Percentiles rank a stretch among this genome's conserved stretches.
phyloP scores from a whole-genome alignment of 1,284 basidiomycete species.

The Trametes pubescens region DNA sequence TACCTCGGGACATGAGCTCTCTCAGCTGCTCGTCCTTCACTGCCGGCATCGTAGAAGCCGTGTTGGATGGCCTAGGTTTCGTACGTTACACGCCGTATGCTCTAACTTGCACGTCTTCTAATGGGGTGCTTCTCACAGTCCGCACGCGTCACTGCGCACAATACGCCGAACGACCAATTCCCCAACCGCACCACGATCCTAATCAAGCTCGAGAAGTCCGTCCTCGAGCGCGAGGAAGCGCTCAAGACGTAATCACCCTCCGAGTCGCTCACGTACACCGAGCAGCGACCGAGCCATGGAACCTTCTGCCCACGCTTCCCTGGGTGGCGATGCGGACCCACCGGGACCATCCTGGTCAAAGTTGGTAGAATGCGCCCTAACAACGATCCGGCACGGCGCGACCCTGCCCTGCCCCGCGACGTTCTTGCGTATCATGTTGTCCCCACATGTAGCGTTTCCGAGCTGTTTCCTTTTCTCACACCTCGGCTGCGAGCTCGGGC shows the following conservation, averaged over 20 bases:
- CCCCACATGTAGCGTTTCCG: not conserved
- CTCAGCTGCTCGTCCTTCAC: slow-evolving; percentile 97
- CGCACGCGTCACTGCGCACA: slow-evolving; percentile 95
- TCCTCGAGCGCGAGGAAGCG: slow-evolving; percentile 88
- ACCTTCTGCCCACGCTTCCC: not conserved
- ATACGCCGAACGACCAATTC: slow-evolving; percentile 83
- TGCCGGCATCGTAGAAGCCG: slow-evolving; percentile 97
- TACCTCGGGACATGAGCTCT: slow-evolving; percentile 94
- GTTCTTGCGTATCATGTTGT: not conserved
- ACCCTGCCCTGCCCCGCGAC: too few species aligned
- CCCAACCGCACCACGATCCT: slow-evolving; percentile 91
- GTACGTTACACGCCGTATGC: slow-evolving; percentile 60
- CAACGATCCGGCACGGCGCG: not conserved
- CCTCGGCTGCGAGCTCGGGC: not conserved
- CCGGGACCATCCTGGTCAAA: not conserved
- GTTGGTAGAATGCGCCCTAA: not conserved
- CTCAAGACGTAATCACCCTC: slow-evolving; percentile 54
- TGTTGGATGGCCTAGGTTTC: slow-evolving; percentile 94
- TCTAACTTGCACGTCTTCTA: not conserved
- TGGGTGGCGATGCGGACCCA: slow-evolving; percentile 2
- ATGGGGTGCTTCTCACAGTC: slow-evolving; percentile 62
- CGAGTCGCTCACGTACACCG: not conserved
- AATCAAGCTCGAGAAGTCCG: slow-evolving; percentile 92
- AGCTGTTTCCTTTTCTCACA: not conserved
- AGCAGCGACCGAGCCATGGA: slow-evolving; percentile 1